phyloP scores from a whole-genome alignment of 192 early-diverging fungal genomes.

The Funneliformis geosporum region DNA sequence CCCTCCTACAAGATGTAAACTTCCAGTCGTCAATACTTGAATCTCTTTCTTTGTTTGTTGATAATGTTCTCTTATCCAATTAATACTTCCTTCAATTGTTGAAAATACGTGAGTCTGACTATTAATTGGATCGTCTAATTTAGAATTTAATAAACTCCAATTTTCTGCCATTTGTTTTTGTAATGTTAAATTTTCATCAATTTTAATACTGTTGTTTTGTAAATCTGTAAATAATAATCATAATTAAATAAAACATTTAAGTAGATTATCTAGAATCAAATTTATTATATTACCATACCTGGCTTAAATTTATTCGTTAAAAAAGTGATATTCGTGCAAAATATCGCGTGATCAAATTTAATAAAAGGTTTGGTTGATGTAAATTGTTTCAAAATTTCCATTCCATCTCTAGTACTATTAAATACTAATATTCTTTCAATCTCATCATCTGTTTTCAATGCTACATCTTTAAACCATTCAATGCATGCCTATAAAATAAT shows the following conservation, averaged over 20 bases:
- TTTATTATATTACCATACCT: background rate
- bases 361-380: constrained; percentile 43
- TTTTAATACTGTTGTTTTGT: constrained; percentile 66
- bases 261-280: too few species aligned
- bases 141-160: constrained; percentile 54
- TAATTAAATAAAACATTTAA: background rate
- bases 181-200: constrained; percentile 57
- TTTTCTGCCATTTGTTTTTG: constrained; percentile 62
- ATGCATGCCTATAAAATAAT: constrained; percentile 9
- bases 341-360: constrained; percentile 67
- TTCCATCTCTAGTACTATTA: constrained; percentile 79
- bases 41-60: constrained; percentile 29
- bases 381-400: constrained; percentile 69
- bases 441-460: background rate
- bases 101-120: constrained; percentile 45
- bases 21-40: constrained; percentile 88
- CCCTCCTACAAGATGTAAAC: constrained; percentile 89
- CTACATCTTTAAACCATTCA: constrained; percentile 10
- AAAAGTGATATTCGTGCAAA: constrained; percentile 75
- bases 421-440: constrained; percentile 74
- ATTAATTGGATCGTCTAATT: background rate
- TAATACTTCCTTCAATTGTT: constrained; percentile 68
- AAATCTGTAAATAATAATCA: constrained; percentile 56
- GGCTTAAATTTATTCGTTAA: constrained; percentile 40
- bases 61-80: constrained; percentile 47